A percentile compares a stretch with the other conserved stretches of the same genome.
Evolutionary conservation across 2,329 filamentous ascomycete genomes (phyloP).

Genomic region (Stachybotrys chlorohalonatus): DNA sequence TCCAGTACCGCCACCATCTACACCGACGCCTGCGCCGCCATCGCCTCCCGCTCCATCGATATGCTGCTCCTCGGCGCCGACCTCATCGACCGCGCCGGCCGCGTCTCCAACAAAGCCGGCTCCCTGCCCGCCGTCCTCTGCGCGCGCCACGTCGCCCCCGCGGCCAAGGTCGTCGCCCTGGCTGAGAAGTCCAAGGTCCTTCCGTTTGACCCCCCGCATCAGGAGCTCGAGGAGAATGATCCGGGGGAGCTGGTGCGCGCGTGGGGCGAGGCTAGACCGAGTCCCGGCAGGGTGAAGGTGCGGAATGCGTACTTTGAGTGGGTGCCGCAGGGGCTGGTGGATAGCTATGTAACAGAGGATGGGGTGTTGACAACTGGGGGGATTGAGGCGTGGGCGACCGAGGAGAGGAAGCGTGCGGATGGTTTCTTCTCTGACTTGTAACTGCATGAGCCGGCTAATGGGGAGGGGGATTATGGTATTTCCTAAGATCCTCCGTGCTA

Average conservation of each 20-base stretch:
- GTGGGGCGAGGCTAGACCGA: conserved; percentile 28
- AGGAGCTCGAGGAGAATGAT: conserved; percentile 37
- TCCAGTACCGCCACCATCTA: conserved; percentile 34
- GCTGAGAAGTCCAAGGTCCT: conserved; percentile 53
- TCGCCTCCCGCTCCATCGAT: conserved; percentile 42
- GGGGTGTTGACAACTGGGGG: conserved; percentile 31
- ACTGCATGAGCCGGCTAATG: background rate
- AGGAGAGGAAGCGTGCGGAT: conserved; percentile 24
- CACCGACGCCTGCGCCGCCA: conserved; percentile 50
- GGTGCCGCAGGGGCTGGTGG: conserved; percentile 40
- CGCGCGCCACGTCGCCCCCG: conserved; percentile 37
- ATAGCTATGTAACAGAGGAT: conserved; percentile 46
- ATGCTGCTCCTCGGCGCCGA: conserved; percentile 57
- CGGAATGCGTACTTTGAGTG: conserved; percentile 53
- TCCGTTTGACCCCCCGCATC: conserved; percentile 27
- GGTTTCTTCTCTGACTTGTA: conserved; percentile 34
- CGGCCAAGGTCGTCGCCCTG: conserved; percentile 42
- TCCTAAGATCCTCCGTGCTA: too few relatives aligned
- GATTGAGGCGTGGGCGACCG: conserved; percentile 29
- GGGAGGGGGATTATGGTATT: too few relatives aligned
- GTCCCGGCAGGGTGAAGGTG: conserved; percentile 18
- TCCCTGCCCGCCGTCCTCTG: conserved; percentile 50
- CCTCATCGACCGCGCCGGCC: conserved; percentile 45
- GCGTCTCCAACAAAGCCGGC: conserved; percentile 59
- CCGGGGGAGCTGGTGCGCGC: conserved; percentile 35